Conservation (phyloP, 2,329 filamentous ascomycete genomes). For the Coniochaeta sp. region DNA sequence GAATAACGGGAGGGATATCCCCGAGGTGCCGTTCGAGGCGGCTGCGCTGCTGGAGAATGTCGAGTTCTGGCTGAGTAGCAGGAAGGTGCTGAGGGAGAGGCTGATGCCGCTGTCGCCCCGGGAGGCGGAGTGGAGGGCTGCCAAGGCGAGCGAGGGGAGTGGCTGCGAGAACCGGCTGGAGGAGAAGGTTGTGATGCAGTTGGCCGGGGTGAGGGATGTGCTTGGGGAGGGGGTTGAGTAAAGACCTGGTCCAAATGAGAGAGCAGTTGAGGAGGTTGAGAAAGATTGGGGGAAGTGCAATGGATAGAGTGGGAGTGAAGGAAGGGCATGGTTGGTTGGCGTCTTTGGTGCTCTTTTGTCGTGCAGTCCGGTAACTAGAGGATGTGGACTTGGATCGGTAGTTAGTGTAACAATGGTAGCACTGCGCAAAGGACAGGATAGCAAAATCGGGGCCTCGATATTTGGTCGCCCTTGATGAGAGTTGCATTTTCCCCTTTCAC, state of each 20-base stretch:
- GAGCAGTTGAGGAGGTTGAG: background rate
- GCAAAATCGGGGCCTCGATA: background rate
- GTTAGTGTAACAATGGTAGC: background rate
- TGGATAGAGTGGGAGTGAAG: background rate
- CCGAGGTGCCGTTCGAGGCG: slow-evolving; percentile 68
- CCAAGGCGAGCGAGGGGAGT: slow-evolving; percentile 29
- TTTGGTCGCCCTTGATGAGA: background rate
- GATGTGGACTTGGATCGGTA: background rate
- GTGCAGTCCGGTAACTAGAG: background rate
- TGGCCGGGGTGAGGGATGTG: slow-evolving; percentile 52
- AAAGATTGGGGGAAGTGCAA: background rate
- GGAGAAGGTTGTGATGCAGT: slow-evolving; percentile 63
- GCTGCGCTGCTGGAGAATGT: slow-evolving; percentile 69
- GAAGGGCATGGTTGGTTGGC: background rate
- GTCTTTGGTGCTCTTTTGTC: background rate
- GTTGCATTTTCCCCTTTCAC: background rate
- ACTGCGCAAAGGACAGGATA: background rate
- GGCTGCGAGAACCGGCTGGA: slow-evolving; percentile 61
- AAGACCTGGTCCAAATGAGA: slow-evolving; percentile 1
- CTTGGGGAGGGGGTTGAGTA: slow-evolving; percentile 43
- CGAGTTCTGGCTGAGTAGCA: slow-evolving; percentile 69
- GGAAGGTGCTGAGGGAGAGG: slow-evolving; percentile 61
- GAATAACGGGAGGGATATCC: slow-evolving; percentile 64
- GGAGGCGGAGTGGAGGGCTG: slow-evolving; percentile 56
- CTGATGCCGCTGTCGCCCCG: slow-evolving; percentile 66